Base-by-base conservation (phyloP, 371 early-diverging fungal genomes). In the Zopfochytrium polystomum region DNA sequence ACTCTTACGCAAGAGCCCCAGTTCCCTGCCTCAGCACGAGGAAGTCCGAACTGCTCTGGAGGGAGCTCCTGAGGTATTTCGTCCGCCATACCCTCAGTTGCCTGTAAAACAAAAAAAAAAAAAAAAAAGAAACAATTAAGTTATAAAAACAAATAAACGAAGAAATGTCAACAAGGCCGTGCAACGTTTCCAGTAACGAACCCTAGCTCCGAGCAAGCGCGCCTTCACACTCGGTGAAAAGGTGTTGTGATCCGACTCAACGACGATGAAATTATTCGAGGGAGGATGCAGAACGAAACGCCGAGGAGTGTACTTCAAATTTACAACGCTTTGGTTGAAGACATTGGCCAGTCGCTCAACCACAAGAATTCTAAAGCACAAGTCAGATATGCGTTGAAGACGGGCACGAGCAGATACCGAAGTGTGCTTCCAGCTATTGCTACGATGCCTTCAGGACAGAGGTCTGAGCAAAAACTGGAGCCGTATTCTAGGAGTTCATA, bases 271-370 rank as follows among this genome's bases (percentile, higher is more conserved):
- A 33, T 87, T 83, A 51, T 85, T 87, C 38, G 87, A 82, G 3
- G 76, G 72, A 26, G 80, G 81, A 59, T 92, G 86, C 56, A 87
- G 77, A 5, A 83, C 80, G 55, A 95, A 87, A 7, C 85, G 81
- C 62, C 95, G 83, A 2, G 98, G 98, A 1, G 98, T 96, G 63
- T 89, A 91, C 23, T 81, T 84, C 46, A 96, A 79, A 22, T 92
- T 93, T 30, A 96, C 83, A 0, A 88, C 62, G 0, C 85, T 83
- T 64, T 91, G 90, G 71, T 94, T 92, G 62, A 94, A 91, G 13
- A 82, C 80, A 20, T 79, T 81, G 49, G 89, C 92, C 3, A 94
- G 77, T 54, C 88, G 88, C 48, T 95, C 97, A 6, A 95, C 76
- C 0, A 88, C 82, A 51, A 98, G 75, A 47, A 98, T 90, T 58